These are phyloP conservation scores for Suillus decipiens DNA, from an alignment of 768 basidiomycete genomes.

Conservation along the genomic window DNA sequence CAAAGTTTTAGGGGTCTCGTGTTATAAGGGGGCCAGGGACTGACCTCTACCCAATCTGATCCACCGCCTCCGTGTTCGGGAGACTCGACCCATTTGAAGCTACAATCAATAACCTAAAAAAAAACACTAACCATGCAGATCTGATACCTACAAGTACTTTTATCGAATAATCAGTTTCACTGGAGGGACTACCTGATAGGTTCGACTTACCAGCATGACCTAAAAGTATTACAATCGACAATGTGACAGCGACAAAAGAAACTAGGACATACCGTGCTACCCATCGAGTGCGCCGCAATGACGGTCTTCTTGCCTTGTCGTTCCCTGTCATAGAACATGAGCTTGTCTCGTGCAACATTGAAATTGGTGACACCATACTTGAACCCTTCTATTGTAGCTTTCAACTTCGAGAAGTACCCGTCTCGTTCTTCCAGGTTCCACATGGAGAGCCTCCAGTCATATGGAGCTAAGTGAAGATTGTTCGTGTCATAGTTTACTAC, in stretches of 20 bases:
- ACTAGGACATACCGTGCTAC: conserved; percentile 58
- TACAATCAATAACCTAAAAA: conserved; percentile 29
- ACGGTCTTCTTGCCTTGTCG: conserved; percentile 80
- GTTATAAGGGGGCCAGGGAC: conserved; percentile 10
- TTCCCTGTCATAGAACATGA: conserved; percentile 39
- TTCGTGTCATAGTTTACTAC: conserved; percentile 92
- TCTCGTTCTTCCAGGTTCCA: conserved; percentile 92
- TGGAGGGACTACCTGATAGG: conserved; percentile 1
- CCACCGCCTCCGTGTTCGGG: conserved; percentile 81
- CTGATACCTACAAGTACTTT: conserved; percentile 79
- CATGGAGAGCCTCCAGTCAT: conserved; percentile 89
- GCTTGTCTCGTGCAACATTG: not conserved
- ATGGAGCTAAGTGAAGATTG: conserved; percentile 80
- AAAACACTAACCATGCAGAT: not conserved
- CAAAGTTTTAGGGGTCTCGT: not conserved
- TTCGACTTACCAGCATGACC: conserved; percentile 43
- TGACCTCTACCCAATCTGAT: conserved; percentile 86
- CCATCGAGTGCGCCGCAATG: conserved; percentile 86
- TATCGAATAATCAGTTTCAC: conserved; percentile 12
- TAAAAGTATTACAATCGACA: conserved; percentile 46
- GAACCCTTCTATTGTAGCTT: conserved; percentile 78
- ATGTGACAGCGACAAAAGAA: conserved; percentile 28
- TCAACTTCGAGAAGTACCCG: conserved; percentile 84
- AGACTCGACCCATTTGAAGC: conserved; percentile 97
- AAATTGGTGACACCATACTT: conserved; percentile 43